Base-by-base conservation (phyloP, 1,284 basidiomycete genomes). In the Apiotrichum laibachii region DNA sequence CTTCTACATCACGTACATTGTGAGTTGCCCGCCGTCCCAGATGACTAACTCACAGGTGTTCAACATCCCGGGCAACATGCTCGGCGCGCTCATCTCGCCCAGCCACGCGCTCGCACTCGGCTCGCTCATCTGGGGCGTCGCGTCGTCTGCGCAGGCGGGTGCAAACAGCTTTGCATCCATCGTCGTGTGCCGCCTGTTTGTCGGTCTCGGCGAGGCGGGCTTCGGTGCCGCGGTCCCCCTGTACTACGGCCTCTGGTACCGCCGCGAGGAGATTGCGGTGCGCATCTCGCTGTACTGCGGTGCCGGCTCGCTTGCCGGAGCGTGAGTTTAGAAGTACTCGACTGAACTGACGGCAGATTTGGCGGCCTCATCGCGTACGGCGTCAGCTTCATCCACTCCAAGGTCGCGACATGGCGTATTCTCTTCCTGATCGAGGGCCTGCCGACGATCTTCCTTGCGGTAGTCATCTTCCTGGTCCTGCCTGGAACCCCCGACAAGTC, bases 401-500 rank as follows among this genome's bases (percentile, higher is more conserved):
- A 40, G 21, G 37, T 65, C 11, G 56, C 35, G 11, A 44, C 59
- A 2, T 65, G 59, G 59, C 58, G 64, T 33, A 57, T 62, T 26
- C 61, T 65, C 19, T 56, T 56, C 55, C 33, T 60, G 15, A 56
- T 56, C 35, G 55, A 61, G 59, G 59, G 55, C 13, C 43, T 56
- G 13, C 55, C 55, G 19, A 34, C 47, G 2, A 40, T 92, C 10
- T 21, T 88, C 1, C 79, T 91, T 19, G 89, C 87, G 1, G 33
- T 88, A 11, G 31, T 85, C 21, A 83, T 87, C 3, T 74, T 86
- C 58, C 80, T 85, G 58, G 76, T 86, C 56, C 79, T 92, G 0
- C 90, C 90, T 0, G 82, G 86, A 57, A 80, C 89, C 22, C 90
- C 90, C 0, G 88, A 91, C 68, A 86, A 84, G 18, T 88, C 88